A percentile compares a stretch with the other conserved stretches of the same genome.
Evolutionary conservation across 306 rosid genomes (phyloP).

Genomic region (Casuarina glauca): DNA sequence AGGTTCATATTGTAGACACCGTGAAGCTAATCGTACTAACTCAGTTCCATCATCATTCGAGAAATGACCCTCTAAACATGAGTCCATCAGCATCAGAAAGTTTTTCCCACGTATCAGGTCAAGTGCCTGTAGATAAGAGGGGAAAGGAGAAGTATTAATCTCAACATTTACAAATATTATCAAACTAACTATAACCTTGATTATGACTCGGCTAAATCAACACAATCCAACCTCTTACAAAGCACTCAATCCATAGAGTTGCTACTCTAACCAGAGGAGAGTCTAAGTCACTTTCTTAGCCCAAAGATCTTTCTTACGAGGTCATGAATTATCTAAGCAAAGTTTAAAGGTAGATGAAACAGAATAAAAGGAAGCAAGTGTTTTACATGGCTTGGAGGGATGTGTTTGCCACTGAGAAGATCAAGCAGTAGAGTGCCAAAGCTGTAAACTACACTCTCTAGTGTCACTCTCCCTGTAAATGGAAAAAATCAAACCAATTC

Average conservation of each 20-base stretch:
- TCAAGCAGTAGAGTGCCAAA: slow-evolving; percentile 90
- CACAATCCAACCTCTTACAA: background rate
- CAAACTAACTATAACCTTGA: background rate
- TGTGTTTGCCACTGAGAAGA: slow-evolving; percentile 94
- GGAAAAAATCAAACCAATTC: slow-evolving; percentile 22
- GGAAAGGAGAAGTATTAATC: slow-evolving; percentile 13
- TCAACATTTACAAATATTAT: slow-evolving; percentile 3
- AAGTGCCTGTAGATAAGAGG: slow-evolving; percentile 59
- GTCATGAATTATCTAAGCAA: slow-evolving; percentile 21
- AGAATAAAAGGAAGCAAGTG: slow-evolving; percentile 14
- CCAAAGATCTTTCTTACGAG: background rate
- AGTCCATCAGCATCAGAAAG: slow-evolving; percentile 72
- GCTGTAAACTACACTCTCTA: slow-evolving; percentile 88
- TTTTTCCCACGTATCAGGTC: slow-evolving; percentile 80
- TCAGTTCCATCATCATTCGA: slow-evolving; percentile 89
- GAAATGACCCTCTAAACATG: slow-evolving; percentile 83
- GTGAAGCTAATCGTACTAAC: slow-evolving; percentile 76
- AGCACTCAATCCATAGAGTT: slow-evolving; percentile 10
- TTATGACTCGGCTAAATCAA: background rate
- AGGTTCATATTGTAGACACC: slow-evolving; percentile 83
- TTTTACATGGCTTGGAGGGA: slow-evolving; percentile 86
- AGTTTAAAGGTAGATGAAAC: slow-evolving; percentile 25
- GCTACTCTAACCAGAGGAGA: slow-evolving; percentile 5
- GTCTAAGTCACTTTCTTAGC: slow-evolving; percentile 8
- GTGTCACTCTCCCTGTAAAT: slow-evolving; percentile 74